These are phyloP conservation scores for Phalaenopsis equestris DNA, from an alignment of 106 monocot genomes.

Conservation along the genomic window DNA sequence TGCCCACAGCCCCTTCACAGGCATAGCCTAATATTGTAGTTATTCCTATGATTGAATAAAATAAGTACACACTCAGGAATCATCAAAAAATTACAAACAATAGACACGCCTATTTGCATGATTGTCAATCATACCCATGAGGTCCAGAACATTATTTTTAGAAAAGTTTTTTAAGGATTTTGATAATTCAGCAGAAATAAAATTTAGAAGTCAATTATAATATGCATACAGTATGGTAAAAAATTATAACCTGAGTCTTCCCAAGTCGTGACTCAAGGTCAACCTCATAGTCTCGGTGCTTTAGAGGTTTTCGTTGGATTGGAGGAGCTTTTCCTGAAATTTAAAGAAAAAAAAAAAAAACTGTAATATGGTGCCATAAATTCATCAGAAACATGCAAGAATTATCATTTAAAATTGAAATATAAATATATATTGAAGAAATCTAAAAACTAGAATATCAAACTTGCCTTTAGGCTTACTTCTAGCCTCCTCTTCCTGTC, in stretches of 20 bases:
- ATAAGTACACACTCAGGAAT: background rate
- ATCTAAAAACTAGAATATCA: background rate
- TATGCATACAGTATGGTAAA: background rate
- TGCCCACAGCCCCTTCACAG: too few species aligned
- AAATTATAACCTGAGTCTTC: conserved; percentile 74
- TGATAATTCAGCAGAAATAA: background rate
- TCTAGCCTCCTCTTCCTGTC: conserved; percentile 53
- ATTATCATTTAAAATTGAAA: background rate
- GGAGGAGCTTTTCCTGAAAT: conserved; percentile 62
- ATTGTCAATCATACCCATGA: background rate
- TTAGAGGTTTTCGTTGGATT: conserved; percentile 83
- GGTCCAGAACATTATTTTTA: background rate
- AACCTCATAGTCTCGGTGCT: conserved; percentile 94
- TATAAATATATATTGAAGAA: background rate
- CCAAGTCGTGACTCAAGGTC: conserved; percentile 92
- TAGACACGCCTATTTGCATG: background rate
- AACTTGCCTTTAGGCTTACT: conserved; percentile 48
- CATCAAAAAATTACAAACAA: background rate
- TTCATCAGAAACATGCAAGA: background rate
- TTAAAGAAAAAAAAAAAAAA: background rate
- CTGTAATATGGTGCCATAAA: background rate
- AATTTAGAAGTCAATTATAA: background rate
- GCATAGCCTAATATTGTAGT: too few species aligned
- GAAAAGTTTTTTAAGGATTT: background rate
- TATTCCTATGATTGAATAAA: too few species aligned